Evolutionary conservation across 192 early-diverging fungal species (phyloP), one percentile per base, ranked within the genome.

Genomic region (Spinellus fusiger): DNA sequence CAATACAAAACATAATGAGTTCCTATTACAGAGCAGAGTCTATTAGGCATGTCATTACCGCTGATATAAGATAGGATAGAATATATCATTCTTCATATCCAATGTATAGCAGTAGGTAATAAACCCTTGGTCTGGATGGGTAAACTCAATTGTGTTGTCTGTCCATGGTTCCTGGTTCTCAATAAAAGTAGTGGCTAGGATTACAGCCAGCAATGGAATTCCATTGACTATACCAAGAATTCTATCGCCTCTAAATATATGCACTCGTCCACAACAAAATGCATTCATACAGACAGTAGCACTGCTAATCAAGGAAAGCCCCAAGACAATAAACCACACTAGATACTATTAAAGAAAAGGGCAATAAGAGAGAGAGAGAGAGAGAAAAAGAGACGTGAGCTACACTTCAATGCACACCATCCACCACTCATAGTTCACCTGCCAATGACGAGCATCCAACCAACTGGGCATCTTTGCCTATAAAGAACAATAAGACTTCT

Each of bases 211-310:
- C 5, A 58, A 18, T 27, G 26, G 22, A 7, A 58, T 26, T 16
- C 18, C 5, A 23, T 58, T 58, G 1, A 23, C 38, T 25, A 58
- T 27, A 18, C 56, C 44, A 26, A 58, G 56, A 2, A 16, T 37
- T 46, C 35, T 58, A 29, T 58, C 56, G 20, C 56, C 56, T 26
- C 56, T 37, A 20, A 58, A 58, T 22, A 58, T 58, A 12, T 58
- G 37, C 0, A 23, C 56, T 47, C 56, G n/a, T 44, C 35, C 35
- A 29, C 56, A 58, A 26, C 56, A 58, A 27, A 22, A 37, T 4
- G 56, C 56, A 27, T 58, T 37, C 34, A 34, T 47, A 29, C 56
- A 44, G 5, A 58, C 22, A 31, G 56, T 40, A 15, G 34, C 5
- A 2, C 25, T 23, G 22, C 56, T 37, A 15, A 58, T 13, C 9